Conservation (phyloP, 163 green algal genomes). For the Prototheca cutis region DNA sequence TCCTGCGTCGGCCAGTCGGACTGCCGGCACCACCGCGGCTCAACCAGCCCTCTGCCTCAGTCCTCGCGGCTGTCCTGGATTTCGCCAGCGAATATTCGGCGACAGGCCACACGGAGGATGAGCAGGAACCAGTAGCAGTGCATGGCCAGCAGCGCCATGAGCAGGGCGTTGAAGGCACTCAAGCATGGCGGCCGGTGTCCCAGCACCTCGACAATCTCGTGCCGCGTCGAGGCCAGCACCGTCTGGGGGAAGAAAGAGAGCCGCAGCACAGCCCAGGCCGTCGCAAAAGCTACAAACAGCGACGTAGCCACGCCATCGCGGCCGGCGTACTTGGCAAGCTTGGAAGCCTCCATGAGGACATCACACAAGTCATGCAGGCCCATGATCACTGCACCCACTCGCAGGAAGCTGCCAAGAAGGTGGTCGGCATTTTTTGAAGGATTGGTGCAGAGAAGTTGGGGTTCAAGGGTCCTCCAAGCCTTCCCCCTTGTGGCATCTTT, state of each 20-base stretch:
- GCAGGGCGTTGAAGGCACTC: slow-evolving; percentile 39
- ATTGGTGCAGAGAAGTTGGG: not conserved
- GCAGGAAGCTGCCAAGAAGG: slow-evolving; percentile 44
- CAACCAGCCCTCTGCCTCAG: not conserved
- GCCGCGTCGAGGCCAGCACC: not conserved
- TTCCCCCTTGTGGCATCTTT: no score
- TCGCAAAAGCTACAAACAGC: slow-evolving; percentile 51
- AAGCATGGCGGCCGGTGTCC: slow-evolving; percentile 24
- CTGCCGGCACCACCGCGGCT: no score
- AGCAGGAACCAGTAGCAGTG: slow-evolving; percentile 79
- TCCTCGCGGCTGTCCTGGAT: slow-evolving; percentile 50
- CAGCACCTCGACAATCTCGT: slow-evolving; percentile 13
- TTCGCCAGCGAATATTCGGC: slow-evolving; percentile 25
- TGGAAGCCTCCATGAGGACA: slow-evolving; percentile 67
- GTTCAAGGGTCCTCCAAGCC: not conserved
- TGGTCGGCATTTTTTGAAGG: not conserved
- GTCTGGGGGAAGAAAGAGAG: slow-evolving; percentile 53
- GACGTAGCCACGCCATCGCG: slow-evolving; percentile 29
- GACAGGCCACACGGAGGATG: slow-evolving; percentile 51
- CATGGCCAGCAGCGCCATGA: slow-evolving; percentile 55
- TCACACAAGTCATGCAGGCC: slow-evolving; percentile 69
- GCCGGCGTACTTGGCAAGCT: slow-evolving; percentile 54
- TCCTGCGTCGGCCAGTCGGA: no score
- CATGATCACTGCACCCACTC: slow-evolving; percentile 65
- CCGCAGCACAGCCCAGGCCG: slow-evolving; percentile 48